Conservation (phyloP, 805 yeast genomes). For the Dipodascus geniculatus region DNA sequence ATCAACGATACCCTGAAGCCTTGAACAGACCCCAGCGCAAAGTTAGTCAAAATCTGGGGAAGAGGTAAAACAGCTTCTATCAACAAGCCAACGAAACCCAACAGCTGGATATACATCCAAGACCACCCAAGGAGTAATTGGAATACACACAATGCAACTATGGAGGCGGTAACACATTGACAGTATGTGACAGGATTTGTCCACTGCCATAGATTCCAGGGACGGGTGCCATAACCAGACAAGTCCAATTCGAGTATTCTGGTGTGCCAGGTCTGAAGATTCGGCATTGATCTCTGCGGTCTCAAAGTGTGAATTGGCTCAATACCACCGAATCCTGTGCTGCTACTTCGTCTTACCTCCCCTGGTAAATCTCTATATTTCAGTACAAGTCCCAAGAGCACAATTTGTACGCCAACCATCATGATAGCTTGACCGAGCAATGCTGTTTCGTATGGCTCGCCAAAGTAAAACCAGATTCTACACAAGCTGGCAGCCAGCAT, state of each 20-base stretch:
- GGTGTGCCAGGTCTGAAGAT: not conserved
- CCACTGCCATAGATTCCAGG: slow-evolving; percentile 83
- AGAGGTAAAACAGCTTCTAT: slow-evolving; percentile 31
- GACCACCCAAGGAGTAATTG: slow-evolving; percentile 31
- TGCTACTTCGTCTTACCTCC: not conserved
- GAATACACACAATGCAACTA: slow-evolving; percentile 29
- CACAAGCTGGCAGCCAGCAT: slow-evolving; percentile 71
- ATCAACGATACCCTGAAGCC: slow-evolving; percentile 69
- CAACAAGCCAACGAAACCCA: slow-evolving; percentile 56
- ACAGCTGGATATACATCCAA: slow-evolving; percentile 33
- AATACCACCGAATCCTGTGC: not conserved
- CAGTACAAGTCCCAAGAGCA: slow-evolving; percentile 53
- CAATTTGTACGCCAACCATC: slow-evolving; percentile 72
- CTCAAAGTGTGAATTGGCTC: not conserved
- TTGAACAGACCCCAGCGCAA: slow-evolving; percentile 65
- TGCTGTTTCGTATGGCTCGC: slow-evolving; percentile 73
- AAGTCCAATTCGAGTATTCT: slow-evolving; percentile 23
- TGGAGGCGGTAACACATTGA: slow-evolving; percentile 44
- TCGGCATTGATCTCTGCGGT: not conserved
- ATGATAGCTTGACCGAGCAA: slow-evolving; percentile 65
- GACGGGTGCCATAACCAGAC: slow-evolving; percentile 15
- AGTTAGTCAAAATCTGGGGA: slow-evolving; percentile 56
- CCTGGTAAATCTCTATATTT: slow-evolving; percentile 15
- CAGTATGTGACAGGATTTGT: slow-evolving; percentile 43
- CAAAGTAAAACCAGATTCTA: slow-evolving; percentile 64